Evolutionary conservation across 371 early-diverging fungal genomes (phyloP).

Genomic region (Mortierella polycephala): DNA sequence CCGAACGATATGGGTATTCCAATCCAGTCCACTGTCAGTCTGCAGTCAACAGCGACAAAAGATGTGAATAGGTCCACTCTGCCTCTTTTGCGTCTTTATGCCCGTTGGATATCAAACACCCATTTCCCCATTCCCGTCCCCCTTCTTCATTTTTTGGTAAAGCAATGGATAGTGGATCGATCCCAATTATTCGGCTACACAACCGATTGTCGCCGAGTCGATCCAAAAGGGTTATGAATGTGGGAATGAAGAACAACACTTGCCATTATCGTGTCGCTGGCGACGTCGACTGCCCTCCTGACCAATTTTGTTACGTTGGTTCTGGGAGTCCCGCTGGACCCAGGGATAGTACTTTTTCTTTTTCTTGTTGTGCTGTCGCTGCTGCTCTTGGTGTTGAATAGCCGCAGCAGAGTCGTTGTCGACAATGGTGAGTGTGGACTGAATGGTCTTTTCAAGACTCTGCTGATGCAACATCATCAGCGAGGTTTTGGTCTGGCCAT

Average conservation of each 20-base stretch:
- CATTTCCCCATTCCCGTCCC: too few species aligned
- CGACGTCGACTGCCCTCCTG: conserved; percentile 44
- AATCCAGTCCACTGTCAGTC: background rate
- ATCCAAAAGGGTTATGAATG: background rate
- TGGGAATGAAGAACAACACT: conserved; percentile 17
- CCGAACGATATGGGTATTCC: too few species aligned
- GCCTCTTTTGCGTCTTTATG: conserved; percentile 22
- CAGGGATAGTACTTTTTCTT: conserved; percentile 54
- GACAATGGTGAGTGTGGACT: conserved; percentile 31
- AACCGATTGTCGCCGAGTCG: too few species aligned
- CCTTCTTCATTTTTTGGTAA: background rate
- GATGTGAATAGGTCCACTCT: background rate
- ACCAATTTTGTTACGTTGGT: conserved; percentile 49
- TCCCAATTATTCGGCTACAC: too few species aligned
- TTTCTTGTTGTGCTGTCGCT: conserved; percentile 42
- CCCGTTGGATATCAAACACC: background rate
- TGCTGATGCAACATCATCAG: conserved; percentile 46
- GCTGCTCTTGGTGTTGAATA: conserved; percentile 8
- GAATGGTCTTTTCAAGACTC: conserved; percentile 43
- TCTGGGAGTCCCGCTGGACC: conserved; percentile 48
- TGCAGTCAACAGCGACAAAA: conserved; percentile 36
- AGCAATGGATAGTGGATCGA: background rate
- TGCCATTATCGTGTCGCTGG: conserved; percentile 55
- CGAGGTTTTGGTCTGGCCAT: conserved; percentile 35
- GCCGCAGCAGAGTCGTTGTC: conserved; percentile 19